Evolutionary conservation across 2,329 filamentous ascomycete genomes (phyloP).

Genomic region (Ceratocystis lukuohia): DNA sequence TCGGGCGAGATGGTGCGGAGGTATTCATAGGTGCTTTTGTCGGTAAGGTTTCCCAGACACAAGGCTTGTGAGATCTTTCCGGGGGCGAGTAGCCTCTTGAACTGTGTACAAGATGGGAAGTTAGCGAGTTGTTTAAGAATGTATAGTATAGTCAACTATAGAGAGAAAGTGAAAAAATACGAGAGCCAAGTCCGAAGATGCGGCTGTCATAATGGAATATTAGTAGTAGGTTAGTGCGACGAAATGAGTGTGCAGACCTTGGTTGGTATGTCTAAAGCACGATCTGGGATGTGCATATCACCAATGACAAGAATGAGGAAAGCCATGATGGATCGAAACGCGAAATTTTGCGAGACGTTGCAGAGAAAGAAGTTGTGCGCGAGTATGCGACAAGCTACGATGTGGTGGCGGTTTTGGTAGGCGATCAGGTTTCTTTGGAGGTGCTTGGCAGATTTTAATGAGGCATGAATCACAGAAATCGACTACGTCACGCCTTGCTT

Average conservation of each 20-base stretch:
- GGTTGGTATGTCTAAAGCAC: slow-evolving; percentile 77
- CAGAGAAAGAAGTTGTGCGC: too few relatives aligned
- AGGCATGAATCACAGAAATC: background rate
- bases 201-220: background rate
- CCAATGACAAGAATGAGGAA: slow-evolving; percentile 85
- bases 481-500: slow-evolving; percentile 6
- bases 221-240: background rate
- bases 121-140: background rate
- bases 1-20: slow-evolving; percentile 60
- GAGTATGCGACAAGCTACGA: background rate
- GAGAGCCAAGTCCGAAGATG: too few relatives aligned
- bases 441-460: background rate
- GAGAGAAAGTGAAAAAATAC: too few relatives aligned
- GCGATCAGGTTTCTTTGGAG: background rate
- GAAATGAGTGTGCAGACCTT: slow-evolving; percentile 46
- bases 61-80: slow-evolving; percentile 74
- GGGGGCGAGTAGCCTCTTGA: slow-evolving; percentile 72
- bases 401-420: background rate
- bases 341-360: too few relatives aligned
- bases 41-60: slow-evolving; percentile 67
- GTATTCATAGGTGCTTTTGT: slow-evolving; percentile 69
- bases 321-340: slow-evolving; percentile 47
- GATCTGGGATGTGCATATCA: slow-evolving; percentile 86
- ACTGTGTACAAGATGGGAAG: slow-evolving; percentile 35
- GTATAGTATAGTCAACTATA: background rate